Evolutionary conservation across 2,329 filamentous ascomycete species (phyloP).

Genomic region (Grosmannia clavigera): DNA sequence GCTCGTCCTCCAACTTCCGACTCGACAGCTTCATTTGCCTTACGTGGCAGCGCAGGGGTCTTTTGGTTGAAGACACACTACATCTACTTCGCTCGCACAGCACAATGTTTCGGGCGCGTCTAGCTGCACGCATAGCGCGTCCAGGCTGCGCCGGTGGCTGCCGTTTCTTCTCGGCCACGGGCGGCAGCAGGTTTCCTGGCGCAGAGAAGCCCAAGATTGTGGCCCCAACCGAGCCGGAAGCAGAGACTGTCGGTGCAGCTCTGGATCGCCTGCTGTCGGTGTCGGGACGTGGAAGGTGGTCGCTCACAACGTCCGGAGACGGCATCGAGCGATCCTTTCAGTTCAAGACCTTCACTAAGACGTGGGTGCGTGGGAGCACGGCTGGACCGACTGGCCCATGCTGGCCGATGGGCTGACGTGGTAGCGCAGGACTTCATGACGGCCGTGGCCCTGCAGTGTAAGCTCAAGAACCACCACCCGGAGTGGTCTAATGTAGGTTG

Average conservation of each 20-base stretch:
- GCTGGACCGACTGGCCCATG: background rate
- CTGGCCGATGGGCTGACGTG: background rate
- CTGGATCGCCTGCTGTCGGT: slow-evolving; percentile 20
- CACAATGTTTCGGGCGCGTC: background rate
- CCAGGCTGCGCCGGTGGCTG: background rate
- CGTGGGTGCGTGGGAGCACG: slow-evolving; percentile 40
- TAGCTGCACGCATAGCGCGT: background rate
- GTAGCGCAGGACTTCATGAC: slow-evolving; percentile 57
- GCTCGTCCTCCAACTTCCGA: background rate
- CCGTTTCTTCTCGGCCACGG: background rate
- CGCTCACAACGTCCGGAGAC: slow-evolving; percentile 34
- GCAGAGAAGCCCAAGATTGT: slow-evolving; percentile 3
- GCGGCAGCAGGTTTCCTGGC: background rate
- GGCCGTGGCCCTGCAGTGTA: slow-evolving; percentile 54
- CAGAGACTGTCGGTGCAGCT: slow-evolving; percentile 9
- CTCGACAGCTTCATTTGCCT: background rate
- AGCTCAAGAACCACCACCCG: slow-evolving; percentile 57
- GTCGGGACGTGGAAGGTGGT: slow-evolving; percentile 31
- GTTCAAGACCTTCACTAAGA: slow-evolving; percentile 54
- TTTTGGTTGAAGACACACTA: background rate
- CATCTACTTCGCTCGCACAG: background rate
- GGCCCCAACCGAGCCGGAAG: slow-evolving; percentile 2
- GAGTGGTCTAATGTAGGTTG: slow-evolving; percentile 60
- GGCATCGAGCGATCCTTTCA: slow-evolving; percentile 48
- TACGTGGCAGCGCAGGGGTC: background rate